A percentile compares a stretch with the other conserved stretches of the same genome.
Conservation (phyloP, 2,329 filamentous ascomycete genomes). For the Nothopassalora personata region DNA sequence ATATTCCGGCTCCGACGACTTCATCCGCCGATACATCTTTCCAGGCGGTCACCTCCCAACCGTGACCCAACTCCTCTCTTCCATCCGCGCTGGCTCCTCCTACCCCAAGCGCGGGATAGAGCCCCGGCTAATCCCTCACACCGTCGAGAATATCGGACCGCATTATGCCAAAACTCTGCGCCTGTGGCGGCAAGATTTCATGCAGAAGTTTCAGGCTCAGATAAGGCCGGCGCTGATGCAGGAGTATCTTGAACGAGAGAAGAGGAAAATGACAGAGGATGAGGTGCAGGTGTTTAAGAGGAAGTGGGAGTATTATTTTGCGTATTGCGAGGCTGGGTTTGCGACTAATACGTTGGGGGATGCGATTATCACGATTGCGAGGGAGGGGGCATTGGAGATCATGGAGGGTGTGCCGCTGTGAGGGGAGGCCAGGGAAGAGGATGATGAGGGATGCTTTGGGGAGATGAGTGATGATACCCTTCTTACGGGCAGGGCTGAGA, state of each 20-base stretch:
- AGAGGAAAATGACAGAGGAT: slow-evolving; percentile 50
- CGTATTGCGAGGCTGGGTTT: slow-evolving; percentile 70
- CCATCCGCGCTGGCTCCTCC: slow-evolving; percentile 55
- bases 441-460: not conserved
- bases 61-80: slow-evolving; percentile 59
- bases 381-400: slow-evolving; percentile 60
- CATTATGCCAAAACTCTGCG: slow-evolving; percentile 67
- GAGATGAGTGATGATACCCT: not conserved
- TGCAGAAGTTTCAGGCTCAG: slow-evolving; percentile 54
- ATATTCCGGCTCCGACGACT: slow-evolving; percentile 64
- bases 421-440: slow-evolving; percentile 9
- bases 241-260: slow-evolving; percentile 43
- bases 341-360: slow-evolving; percentile 66
- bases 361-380: slow-evolving; percentile 64
- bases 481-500: not conserved
- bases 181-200: slow-evolving; percentile 63
- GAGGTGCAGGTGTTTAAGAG: slow-evolving; percentile 62
- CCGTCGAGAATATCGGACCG: slow-evolving; percentile 65
- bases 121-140: slow-evolving; percentile 56
- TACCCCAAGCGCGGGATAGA: slow-evolving; percentile 40
- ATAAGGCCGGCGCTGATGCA: slow-evolving; percentile 57
- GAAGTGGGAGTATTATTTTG: slow-evolving; percentile 76
- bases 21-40: slow-evolving; percentile 73
- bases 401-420: slow-evolving; percentile 65
- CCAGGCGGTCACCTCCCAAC: slow-evolving; percentile 69